Base-by-base conservation (phyloP, 371 early-diverging fungal species). In the Mortierella sp. region DNA sequence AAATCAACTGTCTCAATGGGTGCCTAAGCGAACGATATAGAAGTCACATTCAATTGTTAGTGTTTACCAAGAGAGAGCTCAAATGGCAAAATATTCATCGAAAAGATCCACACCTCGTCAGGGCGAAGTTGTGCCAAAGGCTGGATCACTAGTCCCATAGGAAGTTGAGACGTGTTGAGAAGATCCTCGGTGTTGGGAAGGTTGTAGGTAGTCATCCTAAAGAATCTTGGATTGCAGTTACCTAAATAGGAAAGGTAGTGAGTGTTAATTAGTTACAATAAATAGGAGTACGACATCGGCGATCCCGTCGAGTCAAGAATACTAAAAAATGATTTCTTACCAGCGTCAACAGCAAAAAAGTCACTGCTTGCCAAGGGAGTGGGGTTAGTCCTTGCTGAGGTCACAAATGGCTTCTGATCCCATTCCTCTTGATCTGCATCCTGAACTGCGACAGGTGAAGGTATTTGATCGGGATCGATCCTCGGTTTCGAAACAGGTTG, bases 381-480 rank as follows among this genome's bases (percentile, higher is more conserved):
- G 20, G 84, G 83, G 8, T 87, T 86, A 59, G 85, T 87, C 37
- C 85, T 83, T 3, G 92, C 90, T 12, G 85, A 87, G 0, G 98
- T 97, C 37, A 90, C 87, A 86, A 92, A 98, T 32, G 91, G 86
- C 57, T 81, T 87, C 24, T 78, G 77, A 5, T 87, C 89, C 85
- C 92, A 93, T 6, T 81, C 62, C 18, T 85, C 86, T 75, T 96
- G 96, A 83, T 98, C 96, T 18, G 84, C 80, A 45, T 89, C 87
- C 62, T 96, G 96, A 37, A 95, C 94, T 30, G 89, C 88, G 3
- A 96, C 89, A 20, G 97, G 97, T 18, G 96, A 93, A 11, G 99
- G 99, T 54, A 98, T 94, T 68, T 96, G 95, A 83, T 95, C 92
- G 1, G 98, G 97, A 79, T 98, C 96, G 59, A 98, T 98, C 43